Evolutionary conservation across 805 yeast genomes (phyloP).

Genomic region (Yarrowia bubula): DNA sequence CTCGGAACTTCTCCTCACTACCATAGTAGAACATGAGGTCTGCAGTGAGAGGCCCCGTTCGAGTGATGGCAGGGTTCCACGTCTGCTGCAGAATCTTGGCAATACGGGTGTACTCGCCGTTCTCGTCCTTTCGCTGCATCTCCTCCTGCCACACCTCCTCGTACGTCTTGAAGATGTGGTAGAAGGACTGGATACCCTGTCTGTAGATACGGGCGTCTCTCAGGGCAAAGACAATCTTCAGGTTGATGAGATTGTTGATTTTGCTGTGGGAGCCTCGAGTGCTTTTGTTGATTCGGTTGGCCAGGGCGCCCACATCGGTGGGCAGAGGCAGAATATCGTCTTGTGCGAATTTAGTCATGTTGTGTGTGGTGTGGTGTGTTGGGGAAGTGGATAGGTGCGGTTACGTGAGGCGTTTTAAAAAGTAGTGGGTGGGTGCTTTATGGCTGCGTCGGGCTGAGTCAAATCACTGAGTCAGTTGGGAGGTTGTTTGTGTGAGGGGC

Average conservation of each 20-base stretch:
- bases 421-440: neutral
- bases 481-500: neutral
- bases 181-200: conserved; percentile 65
- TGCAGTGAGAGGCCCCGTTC: conserved; percentile 54
- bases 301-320: conserved; percentile 78
- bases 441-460: conserved; percentile 11
- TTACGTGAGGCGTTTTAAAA: neutral
- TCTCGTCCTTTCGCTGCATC: conserved; percentile 28
- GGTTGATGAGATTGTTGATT: conserved; percentile 64
- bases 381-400: neutral
- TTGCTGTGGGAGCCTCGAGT: conserved; percentile 66
- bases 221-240: conserved; percentile 70
- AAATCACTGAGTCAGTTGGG: neutral
- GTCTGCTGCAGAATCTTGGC: conserved; percentile 53
- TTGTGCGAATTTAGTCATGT: conserved; percentile 19
- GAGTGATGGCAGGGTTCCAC: conserved; percentile 69
- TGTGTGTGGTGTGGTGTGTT: neutral
- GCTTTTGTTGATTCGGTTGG: conserved; percentile 71
- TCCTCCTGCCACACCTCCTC: conserved; percentile 36
- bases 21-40: conserved; percentile 68
- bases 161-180: conserved; percentile 35
- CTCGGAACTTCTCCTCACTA: conserved; percentile 54
- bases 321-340: conserved; percentile 68
- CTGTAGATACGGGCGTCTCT: conserved; percentile 74
- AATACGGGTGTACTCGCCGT: conserved; percentile 35